Evolutionary conservation across 2,329 filamentous ascomycete species (phyloP), one percentile per base, ranked within the genome.

Genomic region (Trichophyton rubrum): DNA sequence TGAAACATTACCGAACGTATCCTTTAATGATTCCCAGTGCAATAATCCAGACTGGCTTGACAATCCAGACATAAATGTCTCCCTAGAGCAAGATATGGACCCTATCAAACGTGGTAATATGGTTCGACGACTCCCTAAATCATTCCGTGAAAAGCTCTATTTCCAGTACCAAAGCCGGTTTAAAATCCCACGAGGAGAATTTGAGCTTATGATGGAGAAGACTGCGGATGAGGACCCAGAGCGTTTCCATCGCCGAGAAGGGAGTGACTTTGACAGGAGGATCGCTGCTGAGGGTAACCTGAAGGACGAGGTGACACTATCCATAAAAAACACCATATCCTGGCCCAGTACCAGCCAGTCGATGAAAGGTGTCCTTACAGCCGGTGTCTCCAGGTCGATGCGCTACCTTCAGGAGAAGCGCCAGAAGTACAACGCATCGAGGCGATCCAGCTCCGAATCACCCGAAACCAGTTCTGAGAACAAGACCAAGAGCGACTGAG

Each of bases 131-230:
- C 78, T 99, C 9, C 93, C 93, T 3, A 87, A 87, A 67, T 81
- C 85, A 4, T 97, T 99, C 80, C 84, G 93, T 41, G 84, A 88
- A 59, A 91, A 90, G 62, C 78, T 99, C 0, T 99, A 99, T 76
- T 96, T 96, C 73, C 85, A 91, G 68, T 99, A 96, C 73, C 91
- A 96, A 72, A 85, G 87, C 71, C 92, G 95, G 69, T 95, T 91
- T 68, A 82, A 83, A 60, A 93, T 99, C 49, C 90, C 92, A 0
- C 85, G 85, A 15, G 81, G 83, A 3, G 90, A 96, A 60, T 99
- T 96, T 72, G 79, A 88, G 68, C 81, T 84, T 68, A 91, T 97
- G 85, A 86, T 96, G 73, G 82, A 89, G 62, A 82, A 84, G n/a
- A 83, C 81, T 47, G 82, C 81, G 60, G 87, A 93, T 60, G 82